These are phyloP conservation scores for Fusarium circinatum DNA, from an alignment of 2,329 filamentous ascomycete species.

Conservation along the genomic window DNA sequence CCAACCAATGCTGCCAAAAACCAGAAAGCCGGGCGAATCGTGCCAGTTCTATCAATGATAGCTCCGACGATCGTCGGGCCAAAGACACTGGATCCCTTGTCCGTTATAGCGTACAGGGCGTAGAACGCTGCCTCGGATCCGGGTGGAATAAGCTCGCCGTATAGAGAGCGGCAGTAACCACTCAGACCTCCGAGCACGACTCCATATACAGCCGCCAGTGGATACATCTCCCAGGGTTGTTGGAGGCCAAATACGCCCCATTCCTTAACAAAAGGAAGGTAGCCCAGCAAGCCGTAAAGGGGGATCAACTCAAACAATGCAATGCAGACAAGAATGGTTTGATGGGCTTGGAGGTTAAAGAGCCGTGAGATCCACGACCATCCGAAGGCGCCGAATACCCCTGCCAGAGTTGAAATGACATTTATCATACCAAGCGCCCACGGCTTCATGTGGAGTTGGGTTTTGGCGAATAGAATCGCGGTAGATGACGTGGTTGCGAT, in stretches of 20 bases:
- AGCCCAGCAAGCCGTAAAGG: constrained; percentile 88
- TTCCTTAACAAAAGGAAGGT: constrained; percentile 79
- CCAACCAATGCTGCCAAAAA: constrained; percentile 89
- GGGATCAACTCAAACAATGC: constrained; percentile 91
- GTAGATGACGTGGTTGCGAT: constrained; percentile 96
- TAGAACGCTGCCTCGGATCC: constrained; percentile 97
- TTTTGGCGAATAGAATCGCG: constrained; percentile 95
- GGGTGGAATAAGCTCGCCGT: constrained; percentile 91
- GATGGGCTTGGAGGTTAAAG: constrained; percentile 77
- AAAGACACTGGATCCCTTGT: constrained; percentile 94
- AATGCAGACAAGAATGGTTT: constrained; percentile 94
- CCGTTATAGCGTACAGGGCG: constrained; percentile 95
- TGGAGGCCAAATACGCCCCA: constrained; percentile 88
- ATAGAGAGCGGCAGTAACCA: constrained; percentile 91
- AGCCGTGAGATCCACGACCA: constrained; percentile 83
- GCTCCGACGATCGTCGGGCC: constrained; percentile 92
- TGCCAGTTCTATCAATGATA: constrained; percentile 86
- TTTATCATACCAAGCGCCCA: constrained; percentile 92
- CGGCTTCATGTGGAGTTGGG: constrained; percentile 87
- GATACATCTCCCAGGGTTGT: constrained; percentile 97
- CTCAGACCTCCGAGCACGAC: constrained; percentile 93
- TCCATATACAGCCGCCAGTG: constrained; percentile 88
- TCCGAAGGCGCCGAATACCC: constrained; percentile 87
- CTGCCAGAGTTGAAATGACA: constrained; percentile 86
- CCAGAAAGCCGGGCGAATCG: constrained; percentile 88